phyloP scores from a whole-genome alignment of 108 stramenopile species.

The Nitzschia sp. region DNA sequence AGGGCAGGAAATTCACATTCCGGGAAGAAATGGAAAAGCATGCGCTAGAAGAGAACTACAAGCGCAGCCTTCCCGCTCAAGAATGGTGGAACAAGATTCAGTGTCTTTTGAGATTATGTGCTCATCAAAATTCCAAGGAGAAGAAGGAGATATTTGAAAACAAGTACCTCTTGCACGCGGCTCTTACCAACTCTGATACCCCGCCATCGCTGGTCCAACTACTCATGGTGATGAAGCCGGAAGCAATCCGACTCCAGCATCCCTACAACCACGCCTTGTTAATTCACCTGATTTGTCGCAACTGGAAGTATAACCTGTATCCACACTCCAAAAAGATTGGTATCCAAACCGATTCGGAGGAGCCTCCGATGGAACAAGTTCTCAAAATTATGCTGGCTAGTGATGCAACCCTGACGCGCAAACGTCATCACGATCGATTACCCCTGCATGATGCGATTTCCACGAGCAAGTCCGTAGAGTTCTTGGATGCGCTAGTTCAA shows the following conservation, averaged over 20 bases:
- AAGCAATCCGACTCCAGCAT: constrained; percentile 8
- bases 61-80: not conserved
- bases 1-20: not conserved
- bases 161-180: constrained; percentile 29
- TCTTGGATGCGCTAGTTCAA: constrained; percentile 5
- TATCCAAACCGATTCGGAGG: not conserved
- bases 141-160: constrained; percentile 12
- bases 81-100: constrained; percentile 28
- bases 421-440: constrained; percentile 13
- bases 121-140: constrained; percentile 8
- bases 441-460: constrained; percentile 34
- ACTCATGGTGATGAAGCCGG: constrained; percentile 17
- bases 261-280: not conserved
- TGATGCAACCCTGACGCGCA: not conserved
- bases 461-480: constrained; percentile 11
- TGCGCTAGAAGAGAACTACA: constrained; percentile 2
- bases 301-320: constrained; percentile 14
- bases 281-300: constrained; percentile 9
- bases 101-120: constrained; percentile 4
- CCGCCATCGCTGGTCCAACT: constrained; percentile 30
- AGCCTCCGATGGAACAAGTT: constrained; percentile 21
- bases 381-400: constrained; percentile 18
- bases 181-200: constrained; percentile 31
- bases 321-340: constrained; percentile 14
- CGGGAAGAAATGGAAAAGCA: constrained; percentile 19